phyloP scores from a whole-genome alignment of 495 filamentous ascomycete species.

The Penicillium subrubescens region DNA sequence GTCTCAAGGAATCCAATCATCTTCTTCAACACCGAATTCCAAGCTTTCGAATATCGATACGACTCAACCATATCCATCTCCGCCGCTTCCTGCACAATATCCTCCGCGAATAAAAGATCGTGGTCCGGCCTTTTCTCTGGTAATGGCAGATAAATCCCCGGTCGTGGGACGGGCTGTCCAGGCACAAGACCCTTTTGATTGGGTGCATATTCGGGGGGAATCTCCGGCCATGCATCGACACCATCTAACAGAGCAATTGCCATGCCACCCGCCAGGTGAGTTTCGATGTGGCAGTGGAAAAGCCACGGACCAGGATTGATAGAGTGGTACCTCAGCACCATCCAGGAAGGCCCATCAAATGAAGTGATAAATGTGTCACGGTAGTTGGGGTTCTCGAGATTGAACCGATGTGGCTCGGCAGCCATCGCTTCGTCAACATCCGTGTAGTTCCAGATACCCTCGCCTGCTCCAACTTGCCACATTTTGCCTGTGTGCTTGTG shows the following conservation, averaged over 20 bases:
- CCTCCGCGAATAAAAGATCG: too few relatives aligned
- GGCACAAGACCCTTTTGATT: neutral
- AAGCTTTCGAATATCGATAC: too few relatives aligned
- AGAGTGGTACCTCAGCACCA: constrained; percentile 54
- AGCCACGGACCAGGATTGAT: constrained; percentile 54
- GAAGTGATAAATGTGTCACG: constrained; percentile 48
- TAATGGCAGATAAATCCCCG: too few relatives aligned
- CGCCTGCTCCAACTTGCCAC: constrained; percentile 48
- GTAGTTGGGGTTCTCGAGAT: constrained; percentile 37
- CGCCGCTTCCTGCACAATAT: too few relatives aligned
- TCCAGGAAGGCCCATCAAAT: constrained; percentile 30
- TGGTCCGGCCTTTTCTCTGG: too few relatives aligned
- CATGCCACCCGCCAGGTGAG: constrained; percentile 53
- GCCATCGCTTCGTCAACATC: constrained; percentile 45
- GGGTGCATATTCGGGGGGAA: constrained; percentile 6
- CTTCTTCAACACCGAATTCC: too few relatives aligned
- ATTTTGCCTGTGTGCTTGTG: constrained; percentile 59
- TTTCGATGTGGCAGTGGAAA: constrained; percentile 57
- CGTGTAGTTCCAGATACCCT: constrained; percentile 43
- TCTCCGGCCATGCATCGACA: constrained; percentile 48
- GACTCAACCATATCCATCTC: too few relatives aligned
- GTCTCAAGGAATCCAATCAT: too few relatives aligned
- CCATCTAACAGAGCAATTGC: constrained; percentile 41
- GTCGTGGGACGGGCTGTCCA: neutral
- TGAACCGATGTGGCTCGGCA: constrained; percentile 44